A percentile compares a stretch with the other conserved stretches of the same genome.
These are phyloP conservation scores for Fraxinus velutina DNA, from an alignment of 305 asterid species.

Conservation along the genomic window DNA sequence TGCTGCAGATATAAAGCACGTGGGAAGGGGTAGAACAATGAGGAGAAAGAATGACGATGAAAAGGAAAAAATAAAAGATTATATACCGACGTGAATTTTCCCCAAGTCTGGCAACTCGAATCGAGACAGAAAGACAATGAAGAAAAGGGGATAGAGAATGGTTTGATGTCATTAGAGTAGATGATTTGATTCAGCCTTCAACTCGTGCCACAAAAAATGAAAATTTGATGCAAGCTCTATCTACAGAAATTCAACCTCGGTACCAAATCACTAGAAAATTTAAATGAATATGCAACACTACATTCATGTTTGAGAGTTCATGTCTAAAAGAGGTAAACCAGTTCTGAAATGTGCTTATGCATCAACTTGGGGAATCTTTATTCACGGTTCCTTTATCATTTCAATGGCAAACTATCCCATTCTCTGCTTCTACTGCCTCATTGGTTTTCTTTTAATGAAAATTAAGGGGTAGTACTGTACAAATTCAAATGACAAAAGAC, in stretches of 20 bases:
- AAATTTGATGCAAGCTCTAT: neutral
- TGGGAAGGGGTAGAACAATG: neutral
- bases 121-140: neutral
- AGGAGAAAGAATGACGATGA: neutral
- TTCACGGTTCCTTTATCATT: slow-evolving; percentile 7
- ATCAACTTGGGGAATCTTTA: slow-evolving; percentile 9
- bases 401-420: slow-evolving; percentile 17
- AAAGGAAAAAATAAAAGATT: neutral
- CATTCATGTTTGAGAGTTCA: neutral
- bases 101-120: neutral
- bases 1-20: neutral
- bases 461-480: neutral
- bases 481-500: slow-evolving; percentile 16
- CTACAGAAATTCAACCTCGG: neutral
- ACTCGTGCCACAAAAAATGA: neutral
- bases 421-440: slow-evolving; percentile 9
- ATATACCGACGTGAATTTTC: neutral
- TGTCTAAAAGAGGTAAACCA: neutral
- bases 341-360: slow-evolving; percentile 3
- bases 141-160: neutral
- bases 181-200: neutral
- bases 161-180: neutral
- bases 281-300: neutral
- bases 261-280: neutral
- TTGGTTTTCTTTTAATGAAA: slow-evolving; percentile 7